Evolutionary conservation across 2,329 filamentous ascomycete genomes (phyloP).

Genomic region (Pezicula neosporulosa): DNA sequence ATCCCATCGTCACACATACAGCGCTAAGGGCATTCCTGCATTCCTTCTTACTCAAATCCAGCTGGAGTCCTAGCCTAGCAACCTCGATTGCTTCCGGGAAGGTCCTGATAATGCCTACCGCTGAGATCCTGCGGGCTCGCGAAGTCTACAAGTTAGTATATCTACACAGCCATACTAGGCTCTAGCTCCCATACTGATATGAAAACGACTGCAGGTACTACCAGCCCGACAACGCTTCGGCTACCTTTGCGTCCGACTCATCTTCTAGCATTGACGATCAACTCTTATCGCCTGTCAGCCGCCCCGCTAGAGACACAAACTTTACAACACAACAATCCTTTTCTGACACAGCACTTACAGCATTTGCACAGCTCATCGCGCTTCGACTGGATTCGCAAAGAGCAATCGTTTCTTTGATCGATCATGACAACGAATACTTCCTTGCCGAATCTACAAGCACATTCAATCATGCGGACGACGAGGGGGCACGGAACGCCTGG

Average conservation of each 20-base stretch:
- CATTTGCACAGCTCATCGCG: constrained; percentile 44
- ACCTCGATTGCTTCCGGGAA: too few relatives aligned
- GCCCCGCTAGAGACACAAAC: neutral
- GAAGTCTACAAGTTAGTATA: neutral
- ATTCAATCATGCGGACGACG: constrained; percentile 27
- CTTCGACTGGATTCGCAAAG: constrained; percentile 42
- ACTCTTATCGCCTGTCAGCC: neutral
- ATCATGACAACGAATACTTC: constrained; percentile 21
- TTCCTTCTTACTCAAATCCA: too few relatives aligned
- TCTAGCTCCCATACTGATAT: neutral
- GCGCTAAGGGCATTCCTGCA: too few relatives aligned
- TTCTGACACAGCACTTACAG: constrained; percentile 39
- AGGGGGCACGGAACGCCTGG: constrained; percentile 15
- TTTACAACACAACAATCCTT: constrained; percentile 14
- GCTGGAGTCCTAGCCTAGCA: too few relatives aligned
- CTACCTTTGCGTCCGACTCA: neutral
- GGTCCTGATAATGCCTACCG: neutral
- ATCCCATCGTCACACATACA: too few relatives aligned
- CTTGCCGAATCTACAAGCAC: constrained; percentile 40
- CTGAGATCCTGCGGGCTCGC: neutral
- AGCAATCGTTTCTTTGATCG: constrained; percentile 37
- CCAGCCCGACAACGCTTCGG: constrained; percentile 9
- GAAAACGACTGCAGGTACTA: constrained; percentile 12
- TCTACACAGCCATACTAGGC: neutral
- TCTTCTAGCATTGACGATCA: neutral